Evolutionary conservation across 2,329 filamentous ascomycete species (phyloP), one percentile per base, ranked within the genome.

Genomic region (Diplodia corticola): DNA sequence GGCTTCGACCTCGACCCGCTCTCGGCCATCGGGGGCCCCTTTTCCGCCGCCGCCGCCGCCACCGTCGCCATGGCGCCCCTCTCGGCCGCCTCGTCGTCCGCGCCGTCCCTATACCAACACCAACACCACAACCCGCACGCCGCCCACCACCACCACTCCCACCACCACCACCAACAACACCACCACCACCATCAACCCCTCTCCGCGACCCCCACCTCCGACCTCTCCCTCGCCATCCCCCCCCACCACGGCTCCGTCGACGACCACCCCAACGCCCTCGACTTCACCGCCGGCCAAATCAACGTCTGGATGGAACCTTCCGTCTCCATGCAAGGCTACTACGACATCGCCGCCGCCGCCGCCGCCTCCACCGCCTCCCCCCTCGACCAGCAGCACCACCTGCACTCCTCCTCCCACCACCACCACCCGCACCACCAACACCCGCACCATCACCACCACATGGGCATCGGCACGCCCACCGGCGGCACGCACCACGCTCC

Each of bases 251-350:
- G 10, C 60, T 17, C 20, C 22, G 46, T 30, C 37, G 5, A 6
- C 40, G 40, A 40, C 24, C 70, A 75, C 30, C 69, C 74, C 22
- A 79, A 79, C 64, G 72, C 73, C 13, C 77, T 80, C 68, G 78
- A 81, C 68, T 80, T 81, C 71, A 71, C 69, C 22, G 75, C 72
- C 59, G 77, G 77, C 13, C 76, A 77, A 46, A 79, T 81, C 65
- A 74, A 75, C 63, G 75, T 80, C 50, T 73, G 74, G 13, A 79
- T 80, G 61, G 77, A 80, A 24, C 72, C 75, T 0, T 66, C 70
- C 13, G 74, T 75, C 50, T 69, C 73, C 35, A 69, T 76, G 48
- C 64, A 66, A 9, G 55, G 48, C 54, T 50, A 54, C 54, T 61
- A 61, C 64, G 44, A 65, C 44, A 40, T 44, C n/a, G 44, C 30